Base-by-base conservation (phyloP, 2,329 filamentous ascomycete genomes). In the Aspergillus persii region DNA sequence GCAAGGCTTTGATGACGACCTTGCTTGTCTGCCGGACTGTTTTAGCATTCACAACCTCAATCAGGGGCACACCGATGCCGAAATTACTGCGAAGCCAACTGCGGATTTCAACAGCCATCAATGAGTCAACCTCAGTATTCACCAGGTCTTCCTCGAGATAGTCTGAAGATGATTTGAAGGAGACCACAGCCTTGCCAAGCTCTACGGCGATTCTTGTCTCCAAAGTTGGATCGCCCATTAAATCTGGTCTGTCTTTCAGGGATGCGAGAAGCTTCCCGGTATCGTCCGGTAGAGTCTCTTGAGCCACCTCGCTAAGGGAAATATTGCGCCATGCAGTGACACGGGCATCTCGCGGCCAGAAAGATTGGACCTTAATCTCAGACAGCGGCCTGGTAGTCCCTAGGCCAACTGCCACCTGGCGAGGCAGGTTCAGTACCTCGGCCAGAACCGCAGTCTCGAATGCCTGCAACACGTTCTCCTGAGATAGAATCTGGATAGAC, bases 41-140 rank as follows among this genome's bases (percentile, higher is more conserved):
- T 5, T 59, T 64, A 3, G 65, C 63, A 26, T 62, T 61, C 1
- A 61, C 60, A 18, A 88, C 78, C 86, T 90, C 74, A 86, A 79
- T 58, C 88, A 75, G 79, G 84, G 71, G 61, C n/a, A 73, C 59
- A 5, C 72, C 69, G 6, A 72, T 56, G 0, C 57, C 65, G 0
- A 68, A 52, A 29, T 61, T 62, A 0, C 70, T 66, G 3, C 63
- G 63, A 33, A 69, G 59, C 66, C 69, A 71, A 36, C 60, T 69
- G 2, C 69, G 65, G 11, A 72, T 65, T 53, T 73, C 71, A 50
- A 73, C 64, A 1, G 69, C 66, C 61, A 69, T 67, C 11, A 73
- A 59, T 0, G 69, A 72, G 50, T 73, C 71, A 2, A 69, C 64
- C 8, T 54, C 47, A n/a, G 65, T 66, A 8, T 54, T 55, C 1